These are phyloP conservation scores for Stephania cephalantha DNA, from an alignment of 164 flowering plant genomes.

Conservation along the genomic window DNA sequence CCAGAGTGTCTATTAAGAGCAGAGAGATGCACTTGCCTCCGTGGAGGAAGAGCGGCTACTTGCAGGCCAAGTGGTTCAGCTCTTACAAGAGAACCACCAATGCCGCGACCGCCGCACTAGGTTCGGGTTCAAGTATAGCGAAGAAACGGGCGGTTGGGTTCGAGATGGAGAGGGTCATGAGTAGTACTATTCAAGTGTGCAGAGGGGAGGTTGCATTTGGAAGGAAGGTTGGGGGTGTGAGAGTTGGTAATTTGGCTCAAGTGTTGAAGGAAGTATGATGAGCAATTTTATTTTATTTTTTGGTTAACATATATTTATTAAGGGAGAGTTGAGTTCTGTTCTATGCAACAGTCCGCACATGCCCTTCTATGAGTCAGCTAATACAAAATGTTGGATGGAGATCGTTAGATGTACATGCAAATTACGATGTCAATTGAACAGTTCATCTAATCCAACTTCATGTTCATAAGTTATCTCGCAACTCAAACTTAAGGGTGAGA, in stretches of 20 bases:
- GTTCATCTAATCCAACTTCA: too few relatives aligned
- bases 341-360: too few relatives aligned
- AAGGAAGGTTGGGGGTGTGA: constrained; percentile 15
- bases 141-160: constrained; percentile 36
- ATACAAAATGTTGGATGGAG: too few relatives aligned
- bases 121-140: not conserved
- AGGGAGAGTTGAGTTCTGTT: too few relatives aligned
- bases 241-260: constrained; percentile 34
- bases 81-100: constrained; percentile 52
- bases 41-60: constrained; percentile 68
- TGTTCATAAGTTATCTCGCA: too few relatives aligned
- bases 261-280: constrained; percentile 13
- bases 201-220: constrained; percentile 19
- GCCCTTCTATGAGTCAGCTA: too few relatives aligned
- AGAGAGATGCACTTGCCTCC: constrained; percentile 59
- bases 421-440: too few relatives aligned
- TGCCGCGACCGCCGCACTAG: constrained; percentile 5
- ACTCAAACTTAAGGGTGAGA: too few relatives aligned
- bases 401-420: too few relatives aligned
- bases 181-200: constrained; percentile 17
- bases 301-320: too few relatives aligned
- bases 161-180: constrained; percentile 11
- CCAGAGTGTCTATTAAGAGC: constrained; percentile 51
- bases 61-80: constrained; percentile 70
- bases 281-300: not conserved